Evolutionary conservation across 768 basidiomycete species (phyloP), one percentile per base, ranked within the genome.

Genomic region (Butyriboletus loyo): DNA sequence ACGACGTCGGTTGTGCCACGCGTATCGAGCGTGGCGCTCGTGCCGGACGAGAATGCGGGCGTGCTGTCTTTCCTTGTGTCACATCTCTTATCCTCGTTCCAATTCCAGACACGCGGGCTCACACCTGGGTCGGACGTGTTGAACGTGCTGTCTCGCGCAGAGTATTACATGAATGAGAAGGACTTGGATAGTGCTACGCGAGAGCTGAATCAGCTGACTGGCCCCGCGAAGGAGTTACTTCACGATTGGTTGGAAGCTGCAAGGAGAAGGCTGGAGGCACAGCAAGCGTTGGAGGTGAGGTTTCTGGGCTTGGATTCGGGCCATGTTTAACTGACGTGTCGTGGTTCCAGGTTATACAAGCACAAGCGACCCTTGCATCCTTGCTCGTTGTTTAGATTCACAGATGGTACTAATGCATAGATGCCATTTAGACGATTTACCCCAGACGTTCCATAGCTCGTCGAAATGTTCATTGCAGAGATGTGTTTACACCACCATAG

Each of bases 221-320:
- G 95, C 2, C 83, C 88, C 53, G 88, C 88, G 15, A 88, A 85
- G 70, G 66, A 78, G 47, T 66, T 96, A 39, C 62, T 90, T 47
- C 73, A 77, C 32, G 96, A 98, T 71, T 99, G 96, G 97, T 73
- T 99, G 36, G 84, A 85, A 60, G 93, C 92, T 61, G 94, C 93
- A 10, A 77, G 96, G 58, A 77, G 81, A 65, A 79, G 94, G 66
- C 69, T 99, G 55, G 92, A 97, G 72, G 93, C 97, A 30, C 78
- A 90, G 68, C 96, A 98, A 70, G 91, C 93, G 37, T 69, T 99
- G 59, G 88, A 95, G 77, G 92, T 91, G 60, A 50, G 61, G 1
- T 30, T 49, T 32, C 13, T 5, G 34, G 35, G 17, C 45, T 41
- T 43, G 0, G 14, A 35, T 39, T 24, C 44, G 0, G 8, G 17